phyloP scores from a whole-genome alignment of 495 filamentous ascomycete species.

The Penicillium manginii region DNA sequence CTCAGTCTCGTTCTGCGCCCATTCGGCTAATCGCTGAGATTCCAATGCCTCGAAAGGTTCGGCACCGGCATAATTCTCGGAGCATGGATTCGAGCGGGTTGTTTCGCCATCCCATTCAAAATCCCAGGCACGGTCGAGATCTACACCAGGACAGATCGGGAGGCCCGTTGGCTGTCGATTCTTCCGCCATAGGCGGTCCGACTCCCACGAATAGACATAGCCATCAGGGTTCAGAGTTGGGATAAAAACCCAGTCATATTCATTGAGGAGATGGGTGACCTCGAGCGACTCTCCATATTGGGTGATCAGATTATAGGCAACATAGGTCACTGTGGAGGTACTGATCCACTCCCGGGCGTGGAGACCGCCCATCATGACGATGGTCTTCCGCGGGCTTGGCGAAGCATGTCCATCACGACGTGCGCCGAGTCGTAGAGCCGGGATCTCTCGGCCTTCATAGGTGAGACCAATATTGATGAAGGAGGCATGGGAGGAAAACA shows the following conservation, averaged over 20 bases:
- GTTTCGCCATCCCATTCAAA: slow-evolving; percentile 80
- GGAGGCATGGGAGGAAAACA: slow-evolving; percentile 80
- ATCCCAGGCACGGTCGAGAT: slow-evolving; percentile 84
- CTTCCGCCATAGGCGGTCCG: slow-evolving; percentile 93
- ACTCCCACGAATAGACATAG: slow-evolving; percentile 91
- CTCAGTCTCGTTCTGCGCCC: slow-evolving; percentile 82
- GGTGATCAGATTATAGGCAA: slow-evolving; percentile 87
- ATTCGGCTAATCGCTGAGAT: slow-evolving; percentile 73
- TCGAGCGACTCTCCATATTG: slow-evolving; percentile 68
- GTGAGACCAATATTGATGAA: slow-evolving; percentile 77
- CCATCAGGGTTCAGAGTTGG: slow-evolving; percentile 93
- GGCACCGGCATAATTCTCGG: slow-evolving; percentile 86
- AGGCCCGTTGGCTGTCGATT: slow-evolving; percentile 84
- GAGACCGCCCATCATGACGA: slow-evolving; percentile 81
- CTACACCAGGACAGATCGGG: slow-evolving; percentile 82
- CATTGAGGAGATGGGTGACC: slow-evolving; percentile 75
- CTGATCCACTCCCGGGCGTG: slow-evolving; percentile 98
- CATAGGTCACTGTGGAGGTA: slow-evolving; percentile 86
- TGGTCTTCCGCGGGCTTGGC: slow-evolving; percentile 64
- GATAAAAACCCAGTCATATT: slow-evolving; percentile 86
- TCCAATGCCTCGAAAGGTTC: slow-evolving; percentile 84
- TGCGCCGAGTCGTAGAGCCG: slow-evolving; percentile 77
- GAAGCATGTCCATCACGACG: slow-evolving; percentile 47
- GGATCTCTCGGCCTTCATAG: slow-evolving; percentile 85
- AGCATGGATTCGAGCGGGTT: slow-evolving; percentile 79